Base-by-base conservation (phyloP, 495 filamentous ascomycete genomes). In the Neohortaea acidophila region DNA sequence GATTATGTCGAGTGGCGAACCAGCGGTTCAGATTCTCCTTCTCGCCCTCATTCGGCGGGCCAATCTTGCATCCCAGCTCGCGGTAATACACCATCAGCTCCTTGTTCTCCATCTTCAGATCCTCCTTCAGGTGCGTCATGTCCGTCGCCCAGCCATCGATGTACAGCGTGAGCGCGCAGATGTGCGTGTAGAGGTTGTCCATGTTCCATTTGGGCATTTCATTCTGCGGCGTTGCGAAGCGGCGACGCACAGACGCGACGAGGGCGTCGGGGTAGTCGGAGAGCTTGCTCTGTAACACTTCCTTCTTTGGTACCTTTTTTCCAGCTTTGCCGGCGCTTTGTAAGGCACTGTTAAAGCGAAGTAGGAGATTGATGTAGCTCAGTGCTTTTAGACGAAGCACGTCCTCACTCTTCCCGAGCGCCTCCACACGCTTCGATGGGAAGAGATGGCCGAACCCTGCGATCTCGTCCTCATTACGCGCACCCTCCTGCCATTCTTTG, bases 141-240 rank as follows among this genome's bases (percentile, higher is more conserved):
- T 94, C 81, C 18, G 83, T 79, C 29, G 76, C 73, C 45, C 77
- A 83, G 44, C 80, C 72, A 48, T 91, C 83, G 8, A 87, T 64
- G 26, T 81, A 66, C 48, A 46, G 64, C 51, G 57, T 55, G 56
- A 59, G 62, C 52, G 52, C 68, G 54, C 44, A 61, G 8, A 63
- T 51, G 33, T 64, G 59, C 11, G 59, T 59, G 33, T 55, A 51
- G 0, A 65, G 53, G 8, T 60, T 54, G 31, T 65, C 60, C 21
- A 57, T 31, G 23, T 62, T 41, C 62, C 62, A 65, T 25, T 57
- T 55, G 2, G 52, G 51, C 40, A 65, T 26, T 29, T 56, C 54
- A 17, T 36, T 39, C n/a, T 27, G 31, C 15, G 59, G 65, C 12
- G 78, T 69, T 6, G 75, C 67, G 58, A 89, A 92, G 39, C 75